Base-by-base conservation (phyloP, 257 asterid species). In the Coffea eugenioides region DNA sequence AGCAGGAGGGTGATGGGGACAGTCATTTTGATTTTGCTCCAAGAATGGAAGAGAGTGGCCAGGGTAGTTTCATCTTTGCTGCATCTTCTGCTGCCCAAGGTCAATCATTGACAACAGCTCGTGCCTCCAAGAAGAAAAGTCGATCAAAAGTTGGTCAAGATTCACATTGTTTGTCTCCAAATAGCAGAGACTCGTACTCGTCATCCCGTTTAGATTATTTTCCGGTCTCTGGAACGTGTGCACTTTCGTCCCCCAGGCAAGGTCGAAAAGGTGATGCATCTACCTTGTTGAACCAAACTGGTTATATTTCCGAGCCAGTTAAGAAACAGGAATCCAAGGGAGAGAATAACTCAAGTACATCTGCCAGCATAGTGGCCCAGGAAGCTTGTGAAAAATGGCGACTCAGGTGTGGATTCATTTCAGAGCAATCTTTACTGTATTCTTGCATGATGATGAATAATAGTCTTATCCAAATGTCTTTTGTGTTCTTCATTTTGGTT, bases 301-400 rank as follows among this genome's bases (percentile, higher is more conserved):
- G 79, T 73, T 86, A 81, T 74, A 82, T 83, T 73, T 39, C 84
- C 74, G 87, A 82, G 83, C 86, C 85, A 76, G 88, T 84, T 78
- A 87, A 84, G 82, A 88, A 87, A 71, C 79, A 76, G 75, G 87
- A 84, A 80, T 70, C 80, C 84, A 89, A 85, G 79, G 80, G 77
- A 77, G 91, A 84, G 81, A 65, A 64, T 36, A 23, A 74, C 77
- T 82, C 88, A 75, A 62, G 83, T 54, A 81, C 86, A 74, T 81
- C 88, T 81, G 87, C 88, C 71, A 86, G 92, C 86, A 85, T 86
- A 87, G 91, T 93, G 51, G 90, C 93, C 77, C 95, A 91, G 83
- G 97, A 96, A 90, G 85, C 93, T 81, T 96, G 99, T 89, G 99
- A 96, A 90, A 94, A 89, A 80, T 96, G 96, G 97, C 91, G 97